Evolutionary conservation across 192 early-diverging fungal species (phyloP).

Genomic region (Spizellomyces punctatus): DNA sequence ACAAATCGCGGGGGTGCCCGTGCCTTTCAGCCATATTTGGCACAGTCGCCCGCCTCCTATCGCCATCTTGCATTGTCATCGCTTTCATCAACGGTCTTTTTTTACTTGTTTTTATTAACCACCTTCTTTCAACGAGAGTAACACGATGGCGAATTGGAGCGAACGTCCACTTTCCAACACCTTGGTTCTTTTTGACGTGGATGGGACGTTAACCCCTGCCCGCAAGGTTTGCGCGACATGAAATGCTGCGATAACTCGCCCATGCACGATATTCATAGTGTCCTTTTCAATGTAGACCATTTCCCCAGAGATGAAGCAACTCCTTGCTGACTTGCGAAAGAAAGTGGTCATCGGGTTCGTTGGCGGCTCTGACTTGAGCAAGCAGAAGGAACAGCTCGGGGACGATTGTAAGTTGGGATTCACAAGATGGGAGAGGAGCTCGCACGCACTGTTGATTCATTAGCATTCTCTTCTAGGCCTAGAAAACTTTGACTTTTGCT

Average conservation of each 20-base stretch:
- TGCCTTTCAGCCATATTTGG: too few species aligned
- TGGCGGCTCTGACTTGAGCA: constrained; percentile 90
- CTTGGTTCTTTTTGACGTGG: constrained; percentile 94
- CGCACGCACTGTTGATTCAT: not conserved
- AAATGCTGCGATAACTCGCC: too few species aligned
- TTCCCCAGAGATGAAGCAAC: constrained; percentile 74
- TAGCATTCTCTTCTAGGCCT: constrained; percentile 51
- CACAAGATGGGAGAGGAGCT: not conserved
- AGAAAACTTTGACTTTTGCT: constrained; percentile 90
- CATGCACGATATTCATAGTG: not conserved
- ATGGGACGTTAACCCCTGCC: constrained; percentile 95
- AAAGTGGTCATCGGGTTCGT: constrained; percentile 95
- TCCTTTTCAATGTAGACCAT: constrained; percentile 58
- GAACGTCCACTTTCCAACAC: constrained; percentile 67
- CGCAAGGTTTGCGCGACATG: constrained; percentile 65
- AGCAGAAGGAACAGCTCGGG: constrained; percentile 97
- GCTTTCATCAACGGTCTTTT: not conserved
- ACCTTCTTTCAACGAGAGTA: not conserved
- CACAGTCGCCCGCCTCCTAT: too few species aligned
- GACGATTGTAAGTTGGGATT: constrained; percentile 57
- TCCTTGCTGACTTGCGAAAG: constrained; percentile 80
- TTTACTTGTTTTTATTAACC: not conserved
- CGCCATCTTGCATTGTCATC: too few species aligned
- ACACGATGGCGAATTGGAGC: constrained; percentile 24
- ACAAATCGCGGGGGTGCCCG: too few species aligned